Percentiles rank a stretch among this genome's conserved stretches.
These are phyloP conservation scores for Pseudodiploospora longispora DNA, from an alignment of 2,329 filamentous ascomycete species.

Conservation along the genomic window DNA sequence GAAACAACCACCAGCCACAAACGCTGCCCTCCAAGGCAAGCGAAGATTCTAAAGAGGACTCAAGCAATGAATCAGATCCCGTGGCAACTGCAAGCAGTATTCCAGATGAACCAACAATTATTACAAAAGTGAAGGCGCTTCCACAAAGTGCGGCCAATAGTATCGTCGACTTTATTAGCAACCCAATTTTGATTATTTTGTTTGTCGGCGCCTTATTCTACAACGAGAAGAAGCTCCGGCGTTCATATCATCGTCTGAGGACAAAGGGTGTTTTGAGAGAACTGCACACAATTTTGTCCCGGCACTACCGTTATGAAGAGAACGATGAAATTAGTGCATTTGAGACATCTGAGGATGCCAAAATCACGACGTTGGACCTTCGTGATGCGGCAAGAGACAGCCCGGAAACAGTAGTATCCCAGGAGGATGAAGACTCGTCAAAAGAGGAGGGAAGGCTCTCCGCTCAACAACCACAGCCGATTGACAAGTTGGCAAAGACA, in stretches of 20 bases:
- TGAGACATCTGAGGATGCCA: not conserved
- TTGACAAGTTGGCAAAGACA: not conserved
- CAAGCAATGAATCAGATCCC: slow-evolving; percentile 26
- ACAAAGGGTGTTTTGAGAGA: slow-evolving; percentile 21
- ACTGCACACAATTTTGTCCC: slow-evolving; percentile 1
- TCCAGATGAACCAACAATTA: slow-evolving; percentile 33
- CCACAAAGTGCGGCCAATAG: slow-evolving; percentile 42
- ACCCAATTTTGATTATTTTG: slow-evolving; percentile 43
- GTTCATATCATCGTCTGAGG: slow-evolving; percentile 27
- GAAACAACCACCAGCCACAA: slow-evolving; percentile 25
- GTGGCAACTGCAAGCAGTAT: slow-evolving; percentile 14
- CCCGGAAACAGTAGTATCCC: no score
- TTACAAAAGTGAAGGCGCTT: slow-evolving; percentile 42
- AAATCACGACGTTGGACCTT: not conserved
- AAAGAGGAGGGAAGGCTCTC: not conserved
- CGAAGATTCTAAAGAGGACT: slow-evolving; percentile 20
- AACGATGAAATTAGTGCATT: not conserved
- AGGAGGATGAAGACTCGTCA: not conserved
- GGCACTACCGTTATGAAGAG: no score
- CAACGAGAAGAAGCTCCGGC: slow-evolving; percentile 37
- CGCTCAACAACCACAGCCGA: not conserved
- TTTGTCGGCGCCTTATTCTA: slow-evolving; percentile 34
- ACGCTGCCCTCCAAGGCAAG: slow-evolving; percentile 28
- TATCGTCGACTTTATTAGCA: slow-evolving; percentile 47
- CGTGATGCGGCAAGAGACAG: no score